Conservation (phyloP, 768 basidiomycete genomes). For the Naganishia randhawae region DNA sequence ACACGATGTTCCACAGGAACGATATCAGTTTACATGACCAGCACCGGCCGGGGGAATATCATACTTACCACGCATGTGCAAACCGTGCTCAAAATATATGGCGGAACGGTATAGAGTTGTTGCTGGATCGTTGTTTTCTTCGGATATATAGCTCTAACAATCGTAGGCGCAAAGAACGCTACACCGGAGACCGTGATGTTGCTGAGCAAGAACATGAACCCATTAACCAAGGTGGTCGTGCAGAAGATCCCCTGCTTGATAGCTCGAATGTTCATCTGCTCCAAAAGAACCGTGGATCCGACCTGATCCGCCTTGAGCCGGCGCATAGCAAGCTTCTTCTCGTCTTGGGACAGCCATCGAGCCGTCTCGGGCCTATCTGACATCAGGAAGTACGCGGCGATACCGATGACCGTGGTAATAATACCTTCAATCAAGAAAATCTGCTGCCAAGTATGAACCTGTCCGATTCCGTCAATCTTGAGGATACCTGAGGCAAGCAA, state of each 20-base stretch:
- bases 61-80: conserved; percentile 26
- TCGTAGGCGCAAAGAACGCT: conserved; percentile 31
- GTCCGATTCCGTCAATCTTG: conserved; percentile 25
- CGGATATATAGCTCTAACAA: conserved; percentile 40
- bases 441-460: conserved; percentile 25
- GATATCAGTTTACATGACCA: background rate
- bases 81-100: conserved; percentile 30
- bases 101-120: conserved; percentile 36
- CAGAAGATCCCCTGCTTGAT: conserved; percentile 26
- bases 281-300: conserved; percentile 33
- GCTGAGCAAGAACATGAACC: conserved; percentile 40
- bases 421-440: conserved; percentile 32
- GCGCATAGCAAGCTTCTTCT: conserved; percentile 23
- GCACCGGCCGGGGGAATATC: background rate
- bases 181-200: conserved; percentile 34
- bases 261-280: conserved; percentile 30
- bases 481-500: conserved; percentile 37
- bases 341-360: conserved; percentile 23
- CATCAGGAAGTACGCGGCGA: conserved; percentile 27
- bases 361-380: conserved; percentile 19
- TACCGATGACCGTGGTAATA: conserved; percentile 28
- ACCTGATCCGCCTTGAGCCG: conserved; percentile 41
- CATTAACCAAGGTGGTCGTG: conserved; percentile 28
- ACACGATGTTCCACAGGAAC: background rate
- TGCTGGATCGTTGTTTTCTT: conserved; percentile 26